These are phyloP conservation scores for Puccinia coronata DNA, from an alignment of 1,284 basidiomycete species.

Conservation along the genomic window DNA sequence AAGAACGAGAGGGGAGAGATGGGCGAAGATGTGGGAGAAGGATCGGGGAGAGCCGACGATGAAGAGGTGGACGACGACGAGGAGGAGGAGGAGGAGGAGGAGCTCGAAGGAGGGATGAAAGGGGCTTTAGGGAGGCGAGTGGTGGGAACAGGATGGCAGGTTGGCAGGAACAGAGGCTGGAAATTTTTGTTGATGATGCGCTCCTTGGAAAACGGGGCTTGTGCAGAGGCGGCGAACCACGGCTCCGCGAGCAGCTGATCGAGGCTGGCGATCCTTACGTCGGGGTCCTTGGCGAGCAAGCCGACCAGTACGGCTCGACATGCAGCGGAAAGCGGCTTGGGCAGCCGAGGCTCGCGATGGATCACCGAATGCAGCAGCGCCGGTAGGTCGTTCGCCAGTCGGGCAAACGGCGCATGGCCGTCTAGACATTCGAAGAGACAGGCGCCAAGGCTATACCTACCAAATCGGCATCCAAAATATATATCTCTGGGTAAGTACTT, in stretches of 20 bases:
- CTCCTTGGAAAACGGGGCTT: background rate
- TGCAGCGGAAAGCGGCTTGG: background rate
- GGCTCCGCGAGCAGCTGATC: background rate
- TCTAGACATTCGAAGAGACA: constrained; percentile 52
- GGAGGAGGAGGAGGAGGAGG: background rate
- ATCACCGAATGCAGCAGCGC: constrained; percentile 53
- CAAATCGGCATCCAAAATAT: background rate
- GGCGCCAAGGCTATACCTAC: constrained; percentile 52
- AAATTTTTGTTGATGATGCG: background rate
- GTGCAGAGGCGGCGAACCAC: background rate
- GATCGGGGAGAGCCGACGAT: background rate
- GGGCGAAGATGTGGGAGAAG: background rate
- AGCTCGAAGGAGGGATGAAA: background rate
- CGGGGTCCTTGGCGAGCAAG: background rate
- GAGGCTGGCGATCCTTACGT: background rate
- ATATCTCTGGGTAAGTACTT: background rate
- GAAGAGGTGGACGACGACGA: background rate
- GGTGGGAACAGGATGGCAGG: background rate
- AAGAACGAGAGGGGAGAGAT: background rate
- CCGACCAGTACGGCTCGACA: background rate
- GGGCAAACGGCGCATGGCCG: constrained; percentile 52
- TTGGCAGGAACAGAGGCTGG: background rate
- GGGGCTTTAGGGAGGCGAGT: background rate
- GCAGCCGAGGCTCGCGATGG: constrained; percentile 50
- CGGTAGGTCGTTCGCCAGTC: constrained; percentile 26